These are phyloP conservation scores for Akebia trifoliata DNA, from an alignment of 164 flowering plant genomes.

Conservation along the genomic window DNA sequence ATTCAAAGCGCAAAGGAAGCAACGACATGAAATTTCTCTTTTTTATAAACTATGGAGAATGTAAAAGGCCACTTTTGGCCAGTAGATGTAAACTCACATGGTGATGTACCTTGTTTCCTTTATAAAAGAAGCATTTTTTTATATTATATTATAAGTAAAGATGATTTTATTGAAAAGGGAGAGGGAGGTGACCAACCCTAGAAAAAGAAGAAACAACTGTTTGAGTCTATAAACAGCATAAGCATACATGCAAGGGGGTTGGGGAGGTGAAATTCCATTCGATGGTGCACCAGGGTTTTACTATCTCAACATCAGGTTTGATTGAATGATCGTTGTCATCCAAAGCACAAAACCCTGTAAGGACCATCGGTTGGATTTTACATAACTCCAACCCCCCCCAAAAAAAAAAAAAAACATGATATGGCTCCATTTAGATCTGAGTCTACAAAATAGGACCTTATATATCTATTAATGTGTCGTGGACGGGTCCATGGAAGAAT, in stretches of 20 bases:
- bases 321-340: not conserved
- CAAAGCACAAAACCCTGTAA: not conserved
- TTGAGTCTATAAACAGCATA: not conserved
- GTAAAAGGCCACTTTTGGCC: slow-evolving; percentile 3
- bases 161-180: too few species aligned
- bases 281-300: not conserved
- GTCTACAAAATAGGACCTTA: too few species aligned
- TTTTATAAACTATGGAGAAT: slow-evolving; percentile 5
- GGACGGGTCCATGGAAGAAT: not conserved
- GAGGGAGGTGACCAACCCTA: too few species aligned
- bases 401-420: too few species aligned
- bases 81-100: not conserved
- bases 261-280: not conserved
- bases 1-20: not conserved
- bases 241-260: not conserved
- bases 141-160: too few species aligned
- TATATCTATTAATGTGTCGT: too few species aligned
- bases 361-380: too few species aligned
- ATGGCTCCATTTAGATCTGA: too few species aligned
- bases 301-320: not conserved
- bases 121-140: slow-evolving; percentile 2
- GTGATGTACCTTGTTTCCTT: not conserved
- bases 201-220: too few species aligned
- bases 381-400: too few species aligned
- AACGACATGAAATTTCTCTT: not conserved